These are phyloP conservation scores for Fabrea salina DNA, from an alignment of 169 alveolate species.

Conservation along the genomic window DNA sequence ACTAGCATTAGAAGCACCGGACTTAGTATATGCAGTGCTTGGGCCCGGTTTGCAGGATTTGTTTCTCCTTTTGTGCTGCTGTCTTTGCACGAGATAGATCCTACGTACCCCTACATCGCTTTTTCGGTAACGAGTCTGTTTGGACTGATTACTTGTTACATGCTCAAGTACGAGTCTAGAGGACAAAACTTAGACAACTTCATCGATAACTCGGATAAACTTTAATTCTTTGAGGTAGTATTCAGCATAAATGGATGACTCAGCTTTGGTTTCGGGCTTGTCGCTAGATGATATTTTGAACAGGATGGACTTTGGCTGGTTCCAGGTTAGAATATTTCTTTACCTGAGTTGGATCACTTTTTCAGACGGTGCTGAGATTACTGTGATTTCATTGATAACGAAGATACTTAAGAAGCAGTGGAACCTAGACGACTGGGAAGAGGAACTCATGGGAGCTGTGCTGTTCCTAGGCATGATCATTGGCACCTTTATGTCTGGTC, in stretches of 20 bases:
- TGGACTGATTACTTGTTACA: no score
- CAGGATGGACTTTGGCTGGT: neutral
- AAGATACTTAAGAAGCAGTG: neutral
- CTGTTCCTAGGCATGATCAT: neutral
- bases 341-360: neutral
- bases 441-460: neutral
- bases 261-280: no score
- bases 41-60: neutral
- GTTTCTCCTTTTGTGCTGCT: neutral
- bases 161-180: no score
- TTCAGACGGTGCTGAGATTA: conserved; percentile 6
- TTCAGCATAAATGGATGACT: no score
- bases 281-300: neutral
- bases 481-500: neutral
- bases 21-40: neutral
- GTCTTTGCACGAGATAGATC: neutral
- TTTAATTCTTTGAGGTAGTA: no score
- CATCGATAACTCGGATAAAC: no score
- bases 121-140: neutral
- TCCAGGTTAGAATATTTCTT: neutral
- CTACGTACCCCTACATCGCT: neutral
- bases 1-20: neutral
- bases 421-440: neutral
- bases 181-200: no score
- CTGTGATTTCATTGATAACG: neutral